Percentiles rank a stretch among this genome's conserved stretches.
These are phyloP conservation scores for Alloteropsis semialata DNA, from an alignment of 176 grass and related monocot genomes.

Conservation along the genomic window DNA sequence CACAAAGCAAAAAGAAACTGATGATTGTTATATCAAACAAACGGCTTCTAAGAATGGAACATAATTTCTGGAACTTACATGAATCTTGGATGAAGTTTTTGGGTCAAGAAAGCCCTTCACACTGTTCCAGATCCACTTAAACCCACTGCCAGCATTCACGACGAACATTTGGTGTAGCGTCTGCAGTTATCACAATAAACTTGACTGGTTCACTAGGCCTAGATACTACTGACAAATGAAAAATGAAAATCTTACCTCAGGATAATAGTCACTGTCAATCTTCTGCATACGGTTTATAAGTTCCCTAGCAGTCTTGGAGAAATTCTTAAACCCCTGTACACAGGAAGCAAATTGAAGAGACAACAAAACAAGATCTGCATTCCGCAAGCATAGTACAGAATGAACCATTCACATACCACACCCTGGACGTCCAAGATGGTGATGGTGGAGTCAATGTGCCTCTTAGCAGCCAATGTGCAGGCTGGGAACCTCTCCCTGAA, in stretches of 20 bases:
- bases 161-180: constrained; percentile 99
- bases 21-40: background rate
- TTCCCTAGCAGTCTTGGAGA: constrained; percentile 87
- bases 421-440: constrained; percentile 97
- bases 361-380: background rate
- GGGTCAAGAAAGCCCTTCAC: constrained; percentile 97
- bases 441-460: constrained; percentile 79
- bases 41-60: background rate
- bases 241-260: constrained; percentile 68
- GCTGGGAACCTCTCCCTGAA: constrained; percentile 94
- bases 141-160: constrained; percentile 83
- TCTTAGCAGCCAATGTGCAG: constrained; percentile 93
- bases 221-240: background rate
- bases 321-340: constrained; percentile 91
- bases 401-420: constrained; percentile 57
- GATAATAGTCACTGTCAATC: constrained; percentile 96
- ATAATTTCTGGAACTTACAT: constrained; percentile 50
- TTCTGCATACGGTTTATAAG: constrained; percentile 80
- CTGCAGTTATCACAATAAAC: constrained; percentile 41
- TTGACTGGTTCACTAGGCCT: background rate
- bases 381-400: background rate
- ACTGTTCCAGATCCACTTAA: constrained; percentile 94
- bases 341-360: constrained; percentile 11
- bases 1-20: background rate
- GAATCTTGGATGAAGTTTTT: constrained; percentile 98